Evolutionary conservation across 768 basidiomycete genomes (phyloP).

Genomic region (Mycena venus): DNA sequence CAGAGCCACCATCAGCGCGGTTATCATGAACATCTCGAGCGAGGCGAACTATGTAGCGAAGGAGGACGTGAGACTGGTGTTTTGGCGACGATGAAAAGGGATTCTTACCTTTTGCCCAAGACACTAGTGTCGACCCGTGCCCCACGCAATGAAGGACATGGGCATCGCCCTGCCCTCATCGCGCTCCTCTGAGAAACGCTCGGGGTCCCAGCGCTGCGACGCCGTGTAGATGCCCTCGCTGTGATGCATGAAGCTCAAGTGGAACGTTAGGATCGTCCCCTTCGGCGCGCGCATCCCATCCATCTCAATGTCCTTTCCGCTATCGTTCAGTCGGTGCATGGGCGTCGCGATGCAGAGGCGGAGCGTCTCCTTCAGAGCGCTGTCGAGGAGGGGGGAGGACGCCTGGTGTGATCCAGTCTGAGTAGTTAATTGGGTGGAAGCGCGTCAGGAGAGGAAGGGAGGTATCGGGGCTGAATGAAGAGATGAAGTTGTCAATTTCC

Average conservation of each 20-base stretch:
- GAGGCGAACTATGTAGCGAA: too few species aligned
- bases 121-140: background rate
- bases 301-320: conserved; percentile 4
- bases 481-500: conserved; percentile 32
- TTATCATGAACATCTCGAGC: too few species aligned
- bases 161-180: background rate
- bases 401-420: background rate
- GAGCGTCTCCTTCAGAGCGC: conserved; percentile 15
- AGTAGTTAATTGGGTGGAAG: background rate
- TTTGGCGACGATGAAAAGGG: too few species aligned
- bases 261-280: background rate
- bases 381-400: background rate
- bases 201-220: background rate
- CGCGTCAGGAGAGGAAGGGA: background rate
- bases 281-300: background rate
- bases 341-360: conserved; percentile 10
- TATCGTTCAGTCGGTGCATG: conserved; percentile 19
- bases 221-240: background rate
- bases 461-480: background rate
- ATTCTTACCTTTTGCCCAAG: background rate
- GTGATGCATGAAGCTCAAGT: conserved; percentile 12
- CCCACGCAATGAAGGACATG: background rate
- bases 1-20: too few species aligned
- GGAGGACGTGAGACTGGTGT: too few species aligned
- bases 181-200: background rate